Conservation (phyloP, 2,329 filamentous ascomycete species). For the Rachicladosporium sp. region DNA sequence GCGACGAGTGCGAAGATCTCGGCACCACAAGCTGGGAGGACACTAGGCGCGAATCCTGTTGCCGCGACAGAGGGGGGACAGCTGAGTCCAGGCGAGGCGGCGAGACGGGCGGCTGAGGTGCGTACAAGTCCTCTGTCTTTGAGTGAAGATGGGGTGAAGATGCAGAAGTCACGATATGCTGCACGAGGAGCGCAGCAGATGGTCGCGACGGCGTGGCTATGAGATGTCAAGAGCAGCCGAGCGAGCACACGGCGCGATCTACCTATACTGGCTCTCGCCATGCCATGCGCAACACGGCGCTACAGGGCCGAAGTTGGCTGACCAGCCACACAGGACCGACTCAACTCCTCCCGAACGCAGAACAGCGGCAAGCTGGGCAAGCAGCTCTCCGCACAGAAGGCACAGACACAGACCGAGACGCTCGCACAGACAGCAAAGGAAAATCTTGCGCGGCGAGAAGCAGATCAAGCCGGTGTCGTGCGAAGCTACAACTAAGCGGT, state of each 20-base stretch:
- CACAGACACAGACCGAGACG: constrained; percentile 55
- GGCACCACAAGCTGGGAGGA: constrained; percentile 36
- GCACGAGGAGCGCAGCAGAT: neutral
- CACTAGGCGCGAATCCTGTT: constrained; percentile 42
- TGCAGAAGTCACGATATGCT: too few species aligned
- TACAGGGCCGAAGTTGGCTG: too few species aligned
- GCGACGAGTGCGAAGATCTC: constrained; percentile 27
- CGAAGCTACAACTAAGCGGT: too few species aligned
- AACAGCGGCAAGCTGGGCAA: constrained; percentile 54
- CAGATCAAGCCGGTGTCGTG: constrained; percentile 35
- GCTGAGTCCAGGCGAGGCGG: constrained; percentile 32
- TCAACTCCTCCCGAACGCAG: too few species aligned
- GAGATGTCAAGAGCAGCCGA: too few species aligned
- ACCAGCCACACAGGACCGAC: too few species aligned
- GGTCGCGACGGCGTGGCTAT: constrained; percentile 10
- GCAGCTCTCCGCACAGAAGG: constrained; percentile 64
- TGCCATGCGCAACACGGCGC: too few species aligned
- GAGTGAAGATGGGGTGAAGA: too few species aligned
- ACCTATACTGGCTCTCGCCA: too few species aligned
- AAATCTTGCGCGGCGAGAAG: constrained; percentile 53
- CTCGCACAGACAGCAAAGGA: constrained; percentile 56
- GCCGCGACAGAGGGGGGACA: too few species aligned
- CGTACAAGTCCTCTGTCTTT: constrained; percentile 19
- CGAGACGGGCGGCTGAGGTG: constrained; percentile 77
- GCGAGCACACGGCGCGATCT: too few species aligned